These are phyloP conservation scores for Vaccinium corymbosum DNA, from an alignment of 148 eudicot genomes.

Conservation along the genomic window DNA sequence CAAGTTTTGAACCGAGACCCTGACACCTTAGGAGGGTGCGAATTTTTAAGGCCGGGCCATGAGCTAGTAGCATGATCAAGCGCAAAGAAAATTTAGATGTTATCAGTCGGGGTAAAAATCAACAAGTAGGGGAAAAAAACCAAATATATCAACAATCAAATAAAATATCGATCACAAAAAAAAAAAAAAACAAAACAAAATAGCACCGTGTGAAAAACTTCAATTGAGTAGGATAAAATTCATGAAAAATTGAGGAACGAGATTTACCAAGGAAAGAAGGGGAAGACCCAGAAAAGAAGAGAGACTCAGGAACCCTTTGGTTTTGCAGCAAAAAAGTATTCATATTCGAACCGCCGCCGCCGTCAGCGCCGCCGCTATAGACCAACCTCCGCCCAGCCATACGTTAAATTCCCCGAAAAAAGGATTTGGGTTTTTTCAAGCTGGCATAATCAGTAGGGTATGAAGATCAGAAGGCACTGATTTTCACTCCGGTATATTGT, in stretches of 20 bases:
- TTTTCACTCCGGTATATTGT: background rate
- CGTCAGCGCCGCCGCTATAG: constrained; percentile 25
- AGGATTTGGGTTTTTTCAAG: constrained; percentile 8
- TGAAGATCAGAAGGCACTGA: constrained; percentile 9
- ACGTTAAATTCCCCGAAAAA: background rate
- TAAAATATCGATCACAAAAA: background rate
- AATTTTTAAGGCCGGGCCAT: no score
- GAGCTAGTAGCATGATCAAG: background rate
- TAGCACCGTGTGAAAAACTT: background rate
- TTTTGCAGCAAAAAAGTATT: constrained; percentile 25
- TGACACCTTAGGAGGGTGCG: no score
- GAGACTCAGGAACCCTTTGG: constrained; percentile 31
- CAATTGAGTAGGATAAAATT: background rate
- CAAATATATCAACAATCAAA: background rate
- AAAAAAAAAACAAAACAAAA: no score
- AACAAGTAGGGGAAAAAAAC: background rate
- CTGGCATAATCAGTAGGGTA: constrained; percentile 15
- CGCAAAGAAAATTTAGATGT: background rate
- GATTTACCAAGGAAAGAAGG: constrained; percentile 47
- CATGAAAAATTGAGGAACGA: background rate
- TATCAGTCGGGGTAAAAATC: background rate
- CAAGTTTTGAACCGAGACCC: no score
- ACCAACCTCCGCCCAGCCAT: constrained; percentile 43
- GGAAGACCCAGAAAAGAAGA: constrained; percentile 50
- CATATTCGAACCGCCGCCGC: constrained; percentile 18